phyloP scores from a whole-genome alignment of 495 filamentous ascomycete species.

The Geopyxis carbonaria region DNA sequence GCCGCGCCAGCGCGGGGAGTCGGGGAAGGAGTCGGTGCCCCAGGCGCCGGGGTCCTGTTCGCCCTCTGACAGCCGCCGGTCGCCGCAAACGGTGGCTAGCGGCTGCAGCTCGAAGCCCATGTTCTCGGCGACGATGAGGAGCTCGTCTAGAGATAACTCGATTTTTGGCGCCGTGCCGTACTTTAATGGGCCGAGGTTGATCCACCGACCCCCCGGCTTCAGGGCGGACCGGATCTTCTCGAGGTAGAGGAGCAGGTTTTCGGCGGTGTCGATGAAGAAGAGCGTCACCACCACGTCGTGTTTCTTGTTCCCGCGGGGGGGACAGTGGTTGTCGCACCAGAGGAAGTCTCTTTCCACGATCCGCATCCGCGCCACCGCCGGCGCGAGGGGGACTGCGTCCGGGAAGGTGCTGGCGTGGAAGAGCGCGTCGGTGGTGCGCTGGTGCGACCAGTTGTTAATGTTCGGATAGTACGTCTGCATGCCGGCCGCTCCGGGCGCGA shows the following conservation, averaged over 20 bases:
- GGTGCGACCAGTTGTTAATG: constrained; percentile 34
- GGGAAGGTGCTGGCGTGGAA: constrained; percentile 29
- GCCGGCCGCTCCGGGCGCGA: constrained; percentile 6
- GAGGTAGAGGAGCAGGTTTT: constrained; percentile 77
- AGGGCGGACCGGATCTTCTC: constrained; percentile 65
- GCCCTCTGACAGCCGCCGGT: constrained; percentile 20
- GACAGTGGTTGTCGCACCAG: too few relatives aligned
- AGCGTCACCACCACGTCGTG: constrained; percentile 65
- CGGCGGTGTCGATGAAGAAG: constrained; percentile 94
- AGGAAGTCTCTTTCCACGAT: constrained; percentile 33
- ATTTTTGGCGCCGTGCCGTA: constrained; percentile 37
- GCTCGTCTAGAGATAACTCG: constrained; percentile 76
- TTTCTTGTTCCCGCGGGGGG: constrained; percentile 31
- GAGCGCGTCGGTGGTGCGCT: constrained; percentile 28
- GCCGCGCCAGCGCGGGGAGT: constrained; percentile 27
- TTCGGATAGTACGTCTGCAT: constrained; percentile 27
- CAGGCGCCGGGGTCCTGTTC: constrained; percentile 23
- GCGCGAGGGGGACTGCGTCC: constrained; percentile 8
- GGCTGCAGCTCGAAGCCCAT: constrained; percentile 61
- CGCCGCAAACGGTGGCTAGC: too few relatives aligned
- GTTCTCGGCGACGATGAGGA: constrained; percentile 52
- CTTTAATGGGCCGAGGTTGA: constrained; percentile 76
- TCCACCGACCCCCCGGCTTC: constrained; percentile 60
- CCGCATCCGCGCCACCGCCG: constrained; percentile 13
- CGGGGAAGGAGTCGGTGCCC: constrained; percentile 24